phyloP scores from a whole-genome alignment of 345 rosid genomes.

The Cardiospermum halicacabum region DNA sequence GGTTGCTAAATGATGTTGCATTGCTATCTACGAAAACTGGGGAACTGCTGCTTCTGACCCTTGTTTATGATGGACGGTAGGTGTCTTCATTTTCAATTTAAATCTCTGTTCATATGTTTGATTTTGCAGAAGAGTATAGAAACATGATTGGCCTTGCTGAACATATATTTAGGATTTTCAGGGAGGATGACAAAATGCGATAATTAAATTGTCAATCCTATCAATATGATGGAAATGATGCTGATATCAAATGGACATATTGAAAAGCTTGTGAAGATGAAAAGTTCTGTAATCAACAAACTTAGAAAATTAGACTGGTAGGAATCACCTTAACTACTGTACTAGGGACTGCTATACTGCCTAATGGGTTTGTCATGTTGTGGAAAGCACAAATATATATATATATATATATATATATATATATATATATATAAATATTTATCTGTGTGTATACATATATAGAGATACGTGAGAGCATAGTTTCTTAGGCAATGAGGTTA shows the following conservation, averaged over 20 bases:
- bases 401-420: too few species aligned
- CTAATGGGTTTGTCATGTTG: too few species aligned
- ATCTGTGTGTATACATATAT: too few species aligned
- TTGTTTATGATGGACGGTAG: conserved; percentile 95
- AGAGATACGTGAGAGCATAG: neutral
- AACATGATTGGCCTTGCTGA: neutral
- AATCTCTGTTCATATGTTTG: neutral
- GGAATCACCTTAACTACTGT: too few species aligned
- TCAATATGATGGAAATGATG: neutral
- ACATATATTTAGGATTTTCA: neutral
- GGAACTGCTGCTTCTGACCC: conserved; percentile 77
- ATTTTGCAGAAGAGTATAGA: neutral
- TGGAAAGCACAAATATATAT: too few species aligned
- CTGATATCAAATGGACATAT: neutral
- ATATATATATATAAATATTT: too few species aligned
- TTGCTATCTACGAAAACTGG: conserved; percentile 86
- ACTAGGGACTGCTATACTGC: too few species aligned
- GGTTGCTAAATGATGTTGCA: conserved; percentile 80
- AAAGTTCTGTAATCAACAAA: neutral
- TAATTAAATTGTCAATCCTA: neutral
- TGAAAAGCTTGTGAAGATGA: neutral
- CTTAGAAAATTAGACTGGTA: too few species aligned
- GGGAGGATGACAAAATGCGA: neutral
- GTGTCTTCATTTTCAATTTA: conserved; percentile 1
- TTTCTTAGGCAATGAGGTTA: neutral